These are phyloP conservation scores for Austroboletus novae-zelandiae DNA, from an alignment of 1,284 basidiomycete genomes.

Conservation along the genomic window DNA sequence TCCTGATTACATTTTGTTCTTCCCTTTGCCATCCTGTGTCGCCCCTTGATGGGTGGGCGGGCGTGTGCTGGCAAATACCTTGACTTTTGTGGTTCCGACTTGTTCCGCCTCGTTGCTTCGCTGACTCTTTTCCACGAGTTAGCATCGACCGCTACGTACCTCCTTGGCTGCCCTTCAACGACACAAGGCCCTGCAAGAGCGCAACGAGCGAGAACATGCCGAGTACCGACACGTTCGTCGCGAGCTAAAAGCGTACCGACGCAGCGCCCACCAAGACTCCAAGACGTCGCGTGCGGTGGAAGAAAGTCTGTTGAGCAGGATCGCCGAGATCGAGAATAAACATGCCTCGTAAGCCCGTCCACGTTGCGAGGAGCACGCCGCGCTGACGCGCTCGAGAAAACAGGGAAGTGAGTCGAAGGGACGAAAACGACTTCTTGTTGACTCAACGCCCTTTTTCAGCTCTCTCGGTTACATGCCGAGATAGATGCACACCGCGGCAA, in stretches of 20 bases:
- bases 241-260: conserved; percentile 28
- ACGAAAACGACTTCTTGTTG: conserved; percentile 7
- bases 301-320: conserved; percentile 29
- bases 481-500: conserved; percentile 28
- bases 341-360: conserved; percentile 26
- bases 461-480: conserved; percentile 32
- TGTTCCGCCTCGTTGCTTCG: conserved; percentile 18
- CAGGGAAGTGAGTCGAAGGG: conserved; percentile 32
- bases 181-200: conserved; percentile 33
- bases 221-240: conserved; percentile 30
- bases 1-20: background rate
- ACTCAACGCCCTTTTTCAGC: conserved; percentile 27
- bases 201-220: conserved; percentile 27
- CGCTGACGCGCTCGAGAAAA: conserved; percentile 14
- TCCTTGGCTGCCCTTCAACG: conserved; percentile 28
- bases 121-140: conserved; percentile 22
- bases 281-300: conserved; percentile 36
- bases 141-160: conserved; percentile 27
- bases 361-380: background rate
- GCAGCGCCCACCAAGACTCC: conserved; percentile 34
- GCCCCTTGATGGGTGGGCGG: background rate
- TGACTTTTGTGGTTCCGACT: conserved; percentile 15
- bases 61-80: background rate
- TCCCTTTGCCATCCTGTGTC: background rate
- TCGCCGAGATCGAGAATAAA: conserved; percentile 29